Conservation (phyloP, 176 grass and related monocot genomes). For the Elaeis guineensis region DNA sequence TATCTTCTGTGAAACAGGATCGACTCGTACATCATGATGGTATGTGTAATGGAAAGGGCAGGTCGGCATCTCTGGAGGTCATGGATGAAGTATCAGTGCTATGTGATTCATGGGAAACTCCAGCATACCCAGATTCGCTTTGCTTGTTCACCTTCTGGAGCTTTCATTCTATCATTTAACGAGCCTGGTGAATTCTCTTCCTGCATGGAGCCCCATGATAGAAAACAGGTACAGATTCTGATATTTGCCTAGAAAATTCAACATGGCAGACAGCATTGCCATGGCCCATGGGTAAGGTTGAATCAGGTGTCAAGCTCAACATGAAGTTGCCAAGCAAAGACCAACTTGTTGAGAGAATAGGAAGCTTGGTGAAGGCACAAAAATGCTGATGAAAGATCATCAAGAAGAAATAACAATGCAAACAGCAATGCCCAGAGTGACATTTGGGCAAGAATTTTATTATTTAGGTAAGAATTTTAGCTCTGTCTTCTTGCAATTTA, state of each 20-base stretch:
- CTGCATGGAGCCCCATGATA: neutral
- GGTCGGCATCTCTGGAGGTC: neutral
- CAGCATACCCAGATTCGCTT: neutral
- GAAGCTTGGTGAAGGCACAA: slow-evolving; percentile 22
- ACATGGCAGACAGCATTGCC: slow-evolving; percentile 7
- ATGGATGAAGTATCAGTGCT: neutral
- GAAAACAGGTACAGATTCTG: neutral
- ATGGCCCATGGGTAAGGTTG: neutral
- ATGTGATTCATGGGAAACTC: neutral
- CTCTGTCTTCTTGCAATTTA: too few species aligned
- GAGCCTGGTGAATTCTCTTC: neutral
- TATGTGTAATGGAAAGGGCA: too few species aligned
- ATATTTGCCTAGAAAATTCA: neutral
- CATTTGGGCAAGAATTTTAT: too few species aligned
- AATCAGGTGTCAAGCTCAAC: slow-evolving; percentile 6
- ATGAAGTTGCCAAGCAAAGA: neutral
- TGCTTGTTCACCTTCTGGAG: neutral
- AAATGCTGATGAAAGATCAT: slow-evolving; percentile 18
- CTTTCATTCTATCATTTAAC: neutral
- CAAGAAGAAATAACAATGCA: slow-evolving; percentile 14
- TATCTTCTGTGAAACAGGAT: too few species aligned
- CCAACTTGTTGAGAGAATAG: slow-evolving; percentile 17
- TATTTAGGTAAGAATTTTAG: slow-evolving; percentile 13
- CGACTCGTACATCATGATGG: too few species aligned
- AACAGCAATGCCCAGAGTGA: slow-evolving; percentile 40